phyloP scores from a whole-genome alignment of 225 moss, liverwort and hornwort species.

The Marchantia polymorpha region DNA sequence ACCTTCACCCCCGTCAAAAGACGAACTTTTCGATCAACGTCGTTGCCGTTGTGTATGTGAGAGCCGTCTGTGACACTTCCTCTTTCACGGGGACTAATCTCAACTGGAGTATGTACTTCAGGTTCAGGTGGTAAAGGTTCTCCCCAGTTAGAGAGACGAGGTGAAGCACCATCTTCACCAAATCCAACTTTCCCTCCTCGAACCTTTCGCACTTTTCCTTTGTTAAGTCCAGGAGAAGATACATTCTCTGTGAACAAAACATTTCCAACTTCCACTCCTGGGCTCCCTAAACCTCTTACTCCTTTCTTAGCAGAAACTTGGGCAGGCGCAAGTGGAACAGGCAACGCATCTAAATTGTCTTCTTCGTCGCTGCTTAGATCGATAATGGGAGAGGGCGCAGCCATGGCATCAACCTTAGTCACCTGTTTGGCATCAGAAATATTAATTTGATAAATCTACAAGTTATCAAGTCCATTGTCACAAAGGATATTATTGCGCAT shows the following conservation, averaged over 20 bases:
- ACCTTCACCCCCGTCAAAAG: neutral
- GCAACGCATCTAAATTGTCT: conserved; percentile 8
- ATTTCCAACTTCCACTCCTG: neutral
- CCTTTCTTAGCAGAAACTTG: neutral
- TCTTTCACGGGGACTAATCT: conserved; percentile 3
- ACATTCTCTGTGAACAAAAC: neutral
- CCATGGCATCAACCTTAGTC: conserved; percentile 4
- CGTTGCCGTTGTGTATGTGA: neutral
- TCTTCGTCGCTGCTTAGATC: conserved; percentile 60
- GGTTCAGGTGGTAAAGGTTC: conserved; percentile 40
- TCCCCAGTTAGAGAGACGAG: conserved; percentile 29
- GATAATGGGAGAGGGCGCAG: conserved; percentile 24
- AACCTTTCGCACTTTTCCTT: conserved; percentile 7
- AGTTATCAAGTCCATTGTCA: no score
- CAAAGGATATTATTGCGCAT: no score
- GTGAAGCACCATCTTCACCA: conserved; percentile 2
- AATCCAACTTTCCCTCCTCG: conserved; percentile 7
- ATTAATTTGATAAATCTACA: neutral
- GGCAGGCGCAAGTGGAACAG: neutral
- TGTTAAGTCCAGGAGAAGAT: neutral
- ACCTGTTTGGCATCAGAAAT: neutral
- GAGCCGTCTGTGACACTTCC: neutral
- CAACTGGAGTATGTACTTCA: neutral
- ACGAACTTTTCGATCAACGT: neutral
- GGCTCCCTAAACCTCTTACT: neutral